These are phyloP conservation scores for Raffaelea arxii DNA, from an alignment of 2,329 filamentous ascomycete genomes.

Conservation along the genomic window DNA sequence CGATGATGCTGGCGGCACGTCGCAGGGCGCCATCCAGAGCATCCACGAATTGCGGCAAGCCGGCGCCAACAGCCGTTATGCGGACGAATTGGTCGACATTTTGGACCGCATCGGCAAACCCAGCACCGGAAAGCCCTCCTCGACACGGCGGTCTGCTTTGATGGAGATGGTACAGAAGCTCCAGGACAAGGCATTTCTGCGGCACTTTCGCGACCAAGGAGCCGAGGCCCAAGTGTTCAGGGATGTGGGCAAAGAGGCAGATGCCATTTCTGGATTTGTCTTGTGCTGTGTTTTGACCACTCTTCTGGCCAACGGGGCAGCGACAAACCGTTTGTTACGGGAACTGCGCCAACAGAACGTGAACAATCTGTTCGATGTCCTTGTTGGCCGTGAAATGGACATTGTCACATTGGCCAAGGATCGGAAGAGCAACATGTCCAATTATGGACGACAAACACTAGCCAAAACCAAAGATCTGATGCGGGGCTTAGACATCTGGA, in stretches of 20 bases:
- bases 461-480: slow-evolving; percentile 43
- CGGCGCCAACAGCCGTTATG: slow-evolving; percentile 55
- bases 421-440: slow-evolving; percentile 59
- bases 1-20: slow-evolving; percentile 34
- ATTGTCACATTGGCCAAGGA: slow-evolving; percentile 54
- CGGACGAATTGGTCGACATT: slow-evolving; percentile 56
- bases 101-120: slow-evolving; percentile 49
- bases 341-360: slow-evolving; percentile 45
- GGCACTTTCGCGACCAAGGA: slow-evolving; percentile 64
- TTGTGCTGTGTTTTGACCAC: slow-evolving; percentile 54
- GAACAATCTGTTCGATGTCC: slow-evolving; percentile 41
- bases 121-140: slow-evolving; percentile 29
- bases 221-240: slow-evolving; percentile 60
- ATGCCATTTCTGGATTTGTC: slow-evolving; percentile 52
- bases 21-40: slow-evolving; percentile 45
- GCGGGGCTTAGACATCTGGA: slow-evolving; percentile 50
- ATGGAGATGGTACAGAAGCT: slow-evolving; percentile 51
- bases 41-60: slow-evolving; percentile 58
- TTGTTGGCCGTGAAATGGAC: slow-evolving; percentile 44
- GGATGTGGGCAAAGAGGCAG: slow-evolving; percentile 47
- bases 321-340: slow-evolving; percentile 46
- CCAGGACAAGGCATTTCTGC: slow-evolving; percentile 51
- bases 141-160: slow-evolving; percentile 47
- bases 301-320: slow-evolving; percentile 47
- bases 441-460: slow-evolving; percentile 48